Conservation (phyloP, 2,329 filamentous ascomycete species). For the Pseudogymnoascus sp. region DNA sequence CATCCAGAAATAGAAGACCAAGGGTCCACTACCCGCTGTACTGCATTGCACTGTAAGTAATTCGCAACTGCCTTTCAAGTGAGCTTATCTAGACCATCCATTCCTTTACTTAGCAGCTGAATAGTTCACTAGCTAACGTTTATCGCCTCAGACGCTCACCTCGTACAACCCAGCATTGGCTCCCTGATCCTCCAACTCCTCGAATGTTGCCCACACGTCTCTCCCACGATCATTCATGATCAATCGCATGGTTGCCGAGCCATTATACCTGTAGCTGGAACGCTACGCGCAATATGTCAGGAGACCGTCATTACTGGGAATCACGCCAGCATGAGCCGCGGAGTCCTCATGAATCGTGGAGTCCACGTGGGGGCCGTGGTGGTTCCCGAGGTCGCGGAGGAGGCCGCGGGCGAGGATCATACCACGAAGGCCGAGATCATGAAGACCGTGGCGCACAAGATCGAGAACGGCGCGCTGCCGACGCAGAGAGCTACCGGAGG, state of each 20-base stretch:
- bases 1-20: neutral
- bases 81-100: too few species aligned
- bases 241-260: neutral
- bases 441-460: neutral
- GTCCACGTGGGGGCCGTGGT: neutral
- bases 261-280: neutral
- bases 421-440: neutral
- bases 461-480: neutral
- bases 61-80: neutral
- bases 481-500: neutral
- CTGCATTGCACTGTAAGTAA: neutral
- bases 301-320: neutral
- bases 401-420: too few species aligned
- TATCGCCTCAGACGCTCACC: neutral
- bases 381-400: too few species aligned
- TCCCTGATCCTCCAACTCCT: neutral
- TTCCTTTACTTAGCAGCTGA: neutral
- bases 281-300: neutral
- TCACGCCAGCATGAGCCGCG: neutral
- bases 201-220: neutral
- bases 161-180: neutral
- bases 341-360: neutral
- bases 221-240: neutral
- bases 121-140: neutral
- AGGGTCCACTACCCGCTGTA: neutral